phyloP scores from a whole-genome alignment of 805 yeast species.

The Maudiozyma turicensis region DNA sequence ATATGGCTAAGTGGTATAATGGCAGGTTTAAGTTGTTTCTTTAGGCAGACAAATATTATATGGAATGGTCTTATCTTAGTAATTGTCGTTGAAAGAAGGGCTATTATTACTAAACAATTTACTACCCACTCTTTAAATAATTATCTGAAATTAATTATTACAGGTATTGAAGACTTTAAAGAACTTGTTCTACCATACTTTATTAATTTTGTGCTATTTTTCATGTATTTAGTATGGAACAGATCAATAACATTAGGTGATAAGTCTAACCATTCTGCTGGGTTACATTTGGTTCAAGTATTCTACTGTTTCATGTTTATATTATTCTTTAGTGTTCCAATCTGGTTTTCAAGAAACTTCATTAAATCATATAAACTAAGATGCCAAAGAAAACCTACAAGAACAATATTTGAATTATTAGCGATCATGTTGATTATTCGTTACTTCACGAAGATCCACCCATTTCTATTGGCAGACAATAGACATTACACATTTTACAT shows the following conservation, averaged over 20 bases:
- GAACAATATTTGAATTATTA: conserved; percentile 24
- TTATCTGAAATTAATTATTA: conserved; percentile 32
- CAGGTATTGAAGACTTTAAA: conserved; percentile 29
- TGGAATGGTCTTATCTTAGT: conserved; percentile 66
- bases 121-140: conserved; percentile 31
- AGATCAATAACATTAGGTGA: conserved; percentile 91
- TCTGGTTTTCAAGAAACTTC: conserved; percentile 47
- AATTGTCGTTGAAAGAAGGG: conserved; percentile 42
- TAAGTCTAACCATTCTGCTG: conserved; percentile 68
- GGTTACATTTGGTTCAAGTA: conserved; percentile 68
- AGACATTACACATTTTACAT: conserved; percentile 88
- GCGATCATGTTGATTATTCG: conserved; percentile 40
- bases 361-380: conserved; percentile 33
- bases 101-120: conserved; percentile 34
- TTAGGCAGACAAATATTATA: conserved; percentile 85
- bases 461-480: conserved; percentile 87
- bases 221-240: conserved; percentile 49
- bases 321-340: conserved; percentile 58
- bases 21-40: conserved; percentile 55
- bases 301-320: conserved; percentile 68
- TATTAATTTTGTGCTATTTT: conserved; percentile 44
- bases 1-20: conserved; percentile 41
- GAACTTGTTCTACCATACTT: conserved; percentile 39
- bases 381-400: conserved; percentile 21
- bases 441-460: conserved; percentile 68